phyloP scores from a whole-genome alignment of 345 rosid genomes.

The Eucalyptus viminalis region DNA sequence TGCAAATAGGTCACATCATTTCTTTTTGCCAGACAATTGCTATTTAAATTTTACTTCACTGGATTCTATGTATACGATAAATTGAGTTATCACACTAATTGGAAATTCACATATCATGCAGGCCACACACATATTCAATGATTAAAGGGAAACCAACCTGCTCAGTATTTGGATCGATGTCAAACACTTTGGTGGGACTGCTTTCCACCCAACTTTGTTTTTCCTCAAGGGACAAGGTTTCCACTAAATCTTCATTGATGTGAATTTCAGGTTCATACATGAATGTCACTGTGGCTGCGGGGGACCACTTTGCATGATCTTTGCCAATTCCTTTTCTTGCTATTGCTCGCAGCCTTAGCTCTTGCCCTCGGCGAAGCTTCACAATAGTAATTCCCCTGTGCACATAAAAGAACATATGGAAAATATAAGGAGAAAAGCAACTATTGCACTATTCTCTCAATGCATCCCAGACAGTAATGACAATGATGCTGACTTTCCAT shows the following conservation, averaged over 20 bases:
- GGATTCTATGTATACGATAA: not conserved
- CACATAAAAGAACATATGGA: not conserved
- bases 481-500: not conserved
- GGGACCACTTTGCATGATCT: conserved; percentile 98
- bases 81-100: not conserved
- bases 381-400: conserved; percentile 83
- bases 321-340: conserved; percentile 96
- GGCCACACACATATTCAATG: not conserved
- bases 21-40: not conserved
- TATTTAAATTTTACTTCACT: not conserved
- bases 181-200: conserved; percentile 88
- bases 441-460: not conserved
- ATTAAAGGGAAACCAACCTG: conserved; percentile 28
- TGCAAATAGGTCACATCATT: not conserved
- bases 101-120: not conserved
- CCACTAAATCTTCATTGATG: conserved; percentile 88
- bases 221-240: conserved; percentile 54
- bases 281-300: conserved; percentile 98
- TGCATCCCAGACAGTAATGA: not conserved
- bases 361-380: conserved; percentile 83
- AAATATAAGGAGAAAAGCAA: not conserved
- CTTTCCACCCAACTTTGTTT: conserved; percentile 70
- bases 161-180: conserved; percentile 43
- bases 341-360: conserved; percentile 77
- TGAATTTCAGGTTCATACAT: conserved; percentile 92